phyloP scores from a whole-genome alignment of 352 stramenopile genomes.

The Phytophthora chlamydospora region DNA sequence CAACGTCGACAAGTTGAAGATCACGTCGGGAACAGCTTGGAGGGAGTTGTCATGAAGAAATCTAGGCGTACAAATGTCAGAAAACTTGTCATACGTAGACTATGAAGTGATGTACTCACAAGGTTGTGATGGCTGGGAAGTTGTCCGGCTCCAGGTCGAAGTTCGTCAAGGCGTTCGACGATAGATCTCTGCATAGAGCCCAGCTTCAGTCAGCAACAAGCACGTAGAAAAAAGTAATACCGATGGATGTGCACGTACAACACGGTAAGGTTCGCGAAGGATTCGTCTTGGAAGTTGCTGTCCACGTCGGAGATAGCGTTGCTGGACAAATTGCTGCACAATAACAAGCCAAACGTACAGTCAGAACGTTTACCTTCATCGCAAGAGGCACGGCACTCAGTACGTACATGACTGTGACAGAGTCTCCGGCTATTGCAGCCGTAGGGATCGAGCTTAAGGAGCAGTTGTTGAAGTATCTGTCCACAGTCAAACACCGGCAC shows the following conservation, averaged over 20 bases:
- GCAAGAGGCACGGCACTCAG: background rate
- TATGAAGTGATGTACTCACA: conserved; percentile 36
- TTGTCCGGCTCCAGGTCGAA: conserved; percentile 46
- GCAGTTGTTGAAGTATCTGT: conserved; percentile 75
- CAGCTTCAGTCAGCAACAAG: conserved; percentile 8
- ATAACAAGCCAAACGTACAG: conserved; percentile 3
- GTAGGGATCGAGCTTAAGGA: conserved; percentile 65
- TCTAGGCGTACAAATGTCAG: conserved; percentile 16
- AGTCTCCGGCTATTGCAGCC: conserved; percentile 51
- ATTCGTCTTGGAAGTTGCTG: conserved; percentile 45
- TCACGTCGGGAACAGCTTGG: conserved; percentile 42
- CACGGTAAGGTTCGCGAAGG: conserved; percentile 49
- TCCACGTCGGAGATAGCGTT: conserved; percentile 48
- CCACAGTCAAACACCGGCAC: conserved; percentile 1
- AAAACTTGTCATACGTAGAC: background rate
- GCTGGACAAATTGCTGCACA: conserved; percentile 42
- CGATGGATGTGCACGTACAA: conserved; percentile 51
- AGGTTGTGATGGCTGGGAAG: conserved; percentile 47
- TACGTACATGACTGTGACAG: conserved; percentile 43
- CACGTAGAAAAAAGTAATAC: background rate
- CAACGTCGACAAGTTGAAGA: conserved; percentile 67
- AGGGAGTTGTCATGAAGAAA: conserved; percentile 61
- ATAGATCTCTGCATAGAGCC: conserved; percentile 43
- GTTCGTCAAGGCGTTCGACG: conserved; percentile 44
- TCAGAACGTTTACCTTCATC: conserved; percentile 1